Evolutionary conservation across 1,284 basidiomycete genomes (phyloP).

Genomic region (Paramarasmius palmivorus): DNA sequence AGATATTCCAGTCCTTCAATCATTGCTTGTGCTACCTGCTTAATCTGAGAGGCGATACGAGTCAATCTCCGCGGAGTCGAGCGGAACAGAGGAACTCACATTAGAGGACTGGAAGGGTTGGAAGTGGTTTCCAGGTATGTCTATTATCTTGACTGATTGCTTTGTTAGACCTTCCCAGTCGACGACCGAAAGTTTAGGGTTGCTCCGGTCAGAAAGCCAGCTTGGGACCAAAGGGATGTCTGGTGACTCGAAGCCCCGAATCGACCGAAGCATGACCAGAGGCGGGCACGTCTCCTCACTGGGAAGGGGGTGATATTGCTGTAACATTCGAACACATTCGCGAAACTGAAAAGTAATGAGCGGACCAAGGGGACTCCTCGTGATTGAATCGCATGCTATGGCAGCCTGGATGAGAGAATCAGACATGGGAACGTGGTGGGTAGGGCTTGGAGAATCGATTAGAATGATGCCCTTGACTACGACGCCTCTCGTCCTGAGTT

Average conservation of each 20-base stretch:
- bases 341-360: constrained; percentile 17
- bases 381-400: constrained; percentile 21
- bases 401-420: constrained; percentile 46
- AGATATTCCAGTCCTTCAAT: too few relatives aligned
- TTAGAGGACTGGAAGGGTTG: constrained; percentile 52
- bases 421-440: constrained; percentile 47
- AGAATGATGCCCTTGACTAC: constrained; percentile 57
- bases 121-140: constrained; percentile 71
- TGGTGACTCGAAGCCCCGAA: constrained; percentile 36
- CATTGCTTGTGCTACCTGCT: too few relatives aligned
- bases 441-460: constrained; percentile 65
- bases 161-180: constrained; percentile 53
- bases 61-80: too few relatives aligned
- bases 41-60: too few relatives aligned
- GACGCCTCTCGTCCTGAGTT: constrained; percentile 42
- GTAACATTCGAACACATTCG: constrained; percentile 15
- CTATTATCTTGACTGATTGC: constrained; percentile 40
- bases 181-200: constrained; percentile 30
- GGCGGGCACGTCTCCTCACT: constrained; percentile 24
- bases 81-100: constrained; percentile 39
- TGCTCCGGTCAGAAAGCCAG: constrained; percentile 53
- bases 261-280: constrained; percentile 46
- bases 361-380: constrained; percentile 10
- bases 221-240: constrained; percentile 31
- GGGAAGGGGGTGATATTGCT: constrained; percentile 13